A percentile compares a stretch with the other conserved stretches of the same genome.
Evolutionary conservation across 331 rosid species (phyloP).

Genomic region (Arachis monticola): DNA sequence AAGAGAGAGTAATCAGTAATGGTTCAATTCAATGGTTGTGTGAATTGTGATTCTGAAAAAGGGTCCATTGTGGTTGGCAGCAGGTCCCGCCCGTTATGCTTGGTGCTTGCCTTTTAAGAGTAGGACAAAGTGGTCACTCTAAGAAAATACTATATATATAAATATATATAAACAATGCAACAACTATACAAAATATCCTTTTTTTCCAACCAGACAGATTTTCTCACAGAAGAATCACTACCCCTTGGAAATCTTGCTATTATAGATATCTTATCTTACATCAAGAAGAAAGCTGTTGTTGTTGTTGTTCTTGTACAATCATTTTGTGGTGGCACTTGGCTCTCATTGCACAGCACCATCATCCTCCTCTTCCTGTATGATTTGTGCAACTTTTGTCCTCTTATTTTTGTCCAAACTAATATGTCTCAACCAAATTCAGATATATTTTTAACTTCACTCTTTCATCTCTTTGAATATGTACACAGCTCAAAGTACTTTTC

Average conservation of each 20-base stretch:
- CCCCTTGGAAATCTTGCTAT: constrained; percentile 35
- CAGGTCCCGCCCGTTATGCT: constrained; percentile 23
- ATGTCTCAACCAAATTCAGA: not conserved
- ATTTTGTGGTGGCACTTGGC: constrained; percentile 25
- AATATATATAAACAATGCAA: constrained; percentile 28
- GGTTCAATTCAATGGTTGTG: not conserved
- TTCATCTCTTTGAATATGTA: constrained; percentile 9
- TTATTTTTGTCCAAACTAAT: not conserved
- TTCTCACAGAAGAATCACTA: constrained; percentile 31
- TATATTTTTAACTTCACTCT: constrained; percentile 8
- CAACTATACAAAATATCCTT: constrained; percentile 25
- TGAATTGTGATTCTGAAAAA: constrained; percentile 1
- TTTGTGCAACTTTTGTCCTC: constrained; percentile 21
- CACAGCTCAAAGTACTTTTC: not conserved
- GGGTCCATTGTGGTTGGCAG: constrained; percentile 35
- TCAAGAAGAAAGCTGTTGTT: constrained; percentile 11
- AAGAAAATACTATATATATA: constrained; percentile 34
- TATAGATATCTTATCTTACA: constrained; percentile 21
- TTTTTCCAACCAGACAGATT: constrained; percentile 41
- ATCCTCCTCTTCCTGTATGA: not conserved
- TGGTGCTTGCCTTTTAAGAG: constrained; percentile 33
- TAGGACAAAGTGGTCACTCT: constrained; percentile 49
- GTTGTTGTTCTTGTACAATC: constrained; percentile 2
- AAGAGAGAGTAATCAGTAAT: not conserved
- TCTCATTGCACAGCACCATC: not conserved